These are phyloP conservation scores for Fusarium verticillioides DNA, from an alignment of 2,329 filamentous ascomycete genomes.

Conservation along the genomic window DNA sequence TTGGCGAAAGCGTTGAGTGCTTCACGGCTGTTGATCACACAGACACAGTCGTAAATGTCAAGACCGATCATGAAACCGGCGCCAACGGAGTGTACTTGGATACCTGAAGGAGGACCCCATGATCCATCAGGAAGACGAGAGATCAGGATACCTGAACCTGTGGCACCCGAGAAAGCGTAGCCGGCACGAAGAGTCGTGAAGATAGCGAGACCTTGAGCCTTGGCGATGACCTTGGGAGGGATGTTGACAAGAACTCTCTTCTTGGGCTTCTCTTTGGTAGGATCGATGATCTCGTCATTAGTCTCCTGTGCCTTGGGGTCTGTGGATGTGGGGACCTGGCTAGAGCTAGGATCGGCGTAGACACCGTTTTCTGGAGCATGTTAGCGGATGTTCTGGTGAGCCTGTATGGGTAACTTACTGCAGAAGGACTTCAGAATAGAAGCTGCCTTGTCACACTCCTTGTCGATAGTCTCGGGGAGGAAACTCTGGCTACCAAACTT, in stretches of 20 bases:
- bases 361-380: conserved; percentile 60
- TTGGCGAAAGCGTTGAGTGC: conserved; percentile 82
- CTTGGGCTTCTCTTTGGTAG: conserved; percentile 55
- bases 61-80: conserved; percentile 84
- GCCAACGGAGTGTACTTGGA: conserved; percentile 82
- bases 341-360: conserved; percentile 54
- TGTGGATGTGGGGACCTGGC: conserved; percentile 46
- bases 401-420: conserved; percentile 64
- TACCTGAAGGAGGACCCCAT: conserved; percentile 86
- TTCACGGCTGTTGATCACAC: conserved; percentile 83
- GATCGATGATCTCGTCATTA: conserved; percentile 45
- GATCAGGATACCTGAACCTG: conserved; percentile 73
- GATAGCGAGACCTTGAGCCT: conserved; percentile 75
- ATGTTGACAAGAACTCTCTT: conserved; percentile 64
- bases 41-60: conserved; percentile 90
- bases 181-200: conserved; percentile 78
- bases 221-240: conserved; percentile 68
- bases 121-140: conserved; percentile 70
- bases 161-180: conserved; percentile 72
- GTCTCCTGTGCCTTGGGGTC: conserved; percentile 47
- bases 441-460: conserved; percentile 91
- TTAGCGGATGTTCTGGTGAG: background rate
- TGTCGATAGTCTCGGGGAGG: conserved; percentile 85
- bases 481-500: conserved; percentile 87
- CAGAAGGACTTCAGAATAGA: conserved; percentile 87